A percentile compares a stretch with the other conserved stretches of the same genome.
Conservation (phyloP, 164 flowering plant species). For the Nelumbo lutea region DNA sequence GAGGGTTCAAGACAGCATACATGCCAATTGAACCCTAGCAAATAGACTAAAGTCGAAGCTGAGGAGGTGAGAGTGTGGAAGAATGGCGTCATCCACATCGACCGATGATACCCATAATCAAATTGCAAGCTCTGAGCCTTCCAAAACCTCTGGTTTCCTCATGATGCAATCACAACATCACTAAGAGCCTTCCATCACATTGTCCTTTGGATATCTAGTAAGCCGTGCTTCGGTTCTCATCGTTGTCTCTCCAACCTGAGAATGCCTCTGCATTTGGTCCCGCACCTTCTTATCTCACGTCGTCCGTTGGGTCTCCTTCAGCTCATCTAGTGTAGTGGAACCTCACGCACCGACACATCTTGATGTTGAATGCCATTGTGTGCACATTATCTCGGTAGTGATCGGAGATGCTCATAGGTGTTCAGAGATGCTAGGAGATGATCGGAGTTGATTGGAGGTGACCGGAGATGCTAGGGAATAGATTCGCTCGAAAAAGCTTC, state of each 20-base stretch:
- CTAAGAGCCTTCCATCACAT: not conserved
- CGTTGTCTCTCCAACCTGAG: conserved; percentile 26
- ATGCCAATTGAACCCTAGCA: too few species aligned
- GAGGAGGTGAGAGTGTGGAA: conserved; percentile 7
- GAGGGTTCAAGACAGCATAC: too few species aligned
- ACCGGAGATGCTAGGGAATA: too few species aligned
- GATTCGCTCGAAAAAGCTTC: too few species aligned
- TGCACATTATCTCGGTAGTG: conserved; percentile 36
- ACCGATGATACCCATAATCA: conserved; percentile 17
- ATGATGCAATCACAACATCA: not conserved
- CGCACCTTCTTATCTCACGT: conserved; percentile 26
- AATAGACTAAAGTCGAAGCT: not conserved
- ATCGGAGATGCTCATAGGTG: too few species aligned
- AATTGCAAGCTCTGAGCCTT: conserved; percentile 17
- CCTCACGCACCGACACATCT: conserved; percentile 56
- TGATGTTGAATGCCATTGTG: conserved; percentile 51
- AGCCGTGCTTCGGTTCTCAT: conserved; percentile 23
- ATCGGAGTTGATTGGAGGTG: too few species aligned
- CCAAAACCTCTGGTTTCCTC: not conserved
- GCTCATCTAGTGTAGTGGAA: conserved; percentile 36
- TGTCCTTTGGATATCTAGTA: conserved; percentile 1
- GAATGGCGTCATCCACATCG: not conserved
- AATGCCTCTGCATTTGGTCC: conserved; percentile 19
- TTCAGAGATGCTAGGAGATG: too few species aligned
- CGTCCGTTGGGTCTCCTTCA: conserved; percentile 44